A percentile compares a stretch with the other conserved stretches of the same genome.
Evolutionary conservation across 495 filamentous ascomycete genomes (phyloP).

Genomic region (Penicillium bovifimosum): DNA sequence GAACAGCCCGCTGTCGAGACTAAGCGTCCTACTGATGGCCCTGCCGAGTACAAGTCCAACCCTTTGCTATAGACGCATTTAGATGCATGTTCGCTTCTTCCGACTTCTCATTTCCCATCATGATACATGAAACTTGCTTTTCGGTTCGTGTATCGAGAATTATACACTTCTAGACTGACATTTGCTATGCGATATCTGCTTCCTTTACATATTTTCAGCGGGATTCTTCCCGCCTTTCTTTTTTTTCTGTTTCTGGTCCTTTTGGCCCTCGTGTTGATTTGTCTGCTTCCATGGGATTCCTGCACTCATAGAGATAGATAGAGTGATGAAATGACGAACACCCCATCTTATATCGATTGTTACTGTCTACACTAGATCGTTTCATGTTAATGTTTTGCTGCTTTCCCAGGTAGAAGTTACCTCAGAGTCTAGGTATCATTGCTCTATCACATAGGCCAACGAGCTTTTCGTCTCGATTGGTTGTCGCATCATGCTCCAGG

Average conservation of each 20-base stretch:
- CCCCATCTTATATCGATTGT: background rate
- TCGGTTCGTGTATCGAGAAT: background rate
- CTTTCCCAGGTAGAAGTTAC: no score
- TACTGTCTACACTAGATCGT: no score
- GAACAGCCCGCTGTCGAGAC: conserved; percentile 34
- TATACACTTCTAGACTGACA: conserved; percentile 15
- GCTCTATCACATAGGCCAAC: no score
- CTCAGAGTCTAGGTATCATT: no score
- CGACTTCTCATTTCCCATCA: conserved; percentile 2
- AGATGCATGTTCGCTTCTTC: conserved; percentile 17
- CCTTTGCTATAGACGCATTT: conserved; percentile 56
- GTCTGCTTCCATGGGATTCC: conserved; percentile 13
- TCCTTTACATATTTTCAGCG: conserved; percentile 13
- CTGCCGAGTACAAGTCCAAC: conserved; percentile 58
- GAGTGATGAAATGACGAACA: conserved; percentile 12
- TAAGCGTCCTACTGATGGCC: conserved; percentile 26
- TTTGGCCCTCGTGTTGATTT: conserved; percentile 12
- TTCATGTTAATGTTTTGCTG: no score
- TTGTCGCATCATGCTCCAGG: no score
- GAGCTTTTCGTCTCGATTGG: no score
- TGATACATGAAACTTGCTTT: conserved; percentile 10
- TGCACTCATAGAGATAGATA: conserved; percentile 24
- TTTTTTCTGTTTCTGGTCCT: conserved; percentile 15
- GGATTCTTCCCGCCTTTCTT: conserved; percentile 19
- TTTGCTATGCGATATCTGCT: conserved; percentile 9